Evolutionary conservation across 768 basidiomycete genomes (phyloP), one percentile per base, ranked within the genome.

Genomic region (Roridomyces roridus): DNA sequence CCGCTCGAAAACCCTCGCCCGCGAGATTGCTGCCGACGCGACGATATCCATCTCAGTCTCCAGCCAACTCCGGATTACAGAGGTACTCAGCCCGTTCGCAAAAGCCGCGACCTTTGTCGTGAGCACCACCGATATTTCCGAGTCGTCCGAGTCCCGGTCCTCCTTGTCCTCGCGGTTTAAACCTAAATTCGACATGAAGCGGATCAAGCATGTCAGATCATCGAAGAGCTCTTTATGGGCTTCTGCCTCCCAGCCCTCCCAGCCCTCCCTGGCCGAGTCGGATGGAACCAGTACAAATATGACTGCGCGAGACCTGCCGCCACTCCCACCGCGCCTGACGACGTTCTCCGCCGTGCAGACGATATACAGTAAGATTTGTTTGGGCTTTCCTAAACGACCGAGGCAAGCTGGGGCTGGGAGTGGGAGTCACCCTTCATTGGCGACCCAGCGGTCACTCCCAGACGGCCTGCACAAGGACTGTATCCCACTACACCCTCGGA

Each of bases 361-460:
- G 3, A 50, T 76, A 9, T 69, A 72, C 40, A 74, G 67, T 15
- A 71, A 72, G 24, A 66, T 83, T 15, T 72, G 63, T n/a, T 68
- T 80, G n/a, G 81, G 81, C 5, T 82, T 82, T 44, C 80, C 78
- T 8, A 82, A 82, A 57, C 77, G 80, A 10, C 77, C 79, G 15
- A 62, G 69, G 10, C 63, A 67, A 14, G 24, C 23, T 14, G 58
- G 66, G 37, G 62, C 59, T 24, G 55, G 64, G 6, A 48, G 59
- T 23, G 60, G 65, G 39, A 39, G 62, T 31, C 70, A 71, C 53
- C 66, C 68, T 14, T 62, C 70, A 8, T 39, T 71, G 25, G 68
- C 72, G 9, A 60, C 55, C 5, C 67, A 68, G 41, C 65, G 65
- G 2, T 39, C 65, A 5, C 65, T 78, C 15, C 80, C 81, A 0